These are phyloP conservation scores for Xanthoconium separans DNA, from an alignment of 1,284 basidiomycete genomes.

Conservation along the genomic window DNA sequence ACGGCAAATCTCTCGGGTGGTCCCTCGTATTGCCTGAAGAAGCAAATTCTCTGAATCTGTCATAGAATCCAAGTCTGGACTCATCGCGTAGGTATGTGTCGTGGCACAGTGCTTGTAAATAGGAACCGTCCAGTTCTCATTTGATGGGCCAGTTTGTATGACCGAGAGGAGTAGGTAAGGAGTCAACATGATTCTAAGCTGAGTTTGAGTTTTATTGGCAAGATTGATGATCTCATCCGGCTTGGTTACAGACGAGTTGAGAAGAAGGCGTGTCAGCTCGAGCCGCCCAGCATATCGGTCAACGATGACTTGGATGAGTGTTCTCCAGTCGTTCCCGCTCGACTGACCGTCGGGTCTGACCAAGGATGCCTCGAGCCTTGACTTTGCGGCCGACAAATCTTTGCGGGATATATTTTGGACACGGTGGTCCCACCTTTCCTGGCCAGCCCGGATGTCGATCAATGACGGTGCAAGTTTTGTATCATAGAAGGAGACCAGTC, in stretches of 20 bases:
- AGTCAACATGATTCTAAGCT: conserved; percentile 24
- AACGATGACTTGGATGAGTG: conserved; percentile 39
- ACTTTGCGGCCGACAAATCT: conserved; percentile 19
- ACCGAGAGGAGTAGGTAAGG: conserved; percentile 21
- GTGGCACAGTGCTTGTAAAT: conserved; percentile 33
- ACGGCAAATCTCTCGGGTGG: conserved; percentile 46
- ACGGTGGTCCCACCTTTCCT: conserved; percentile 31
- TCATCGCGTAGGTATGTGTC: conserved; percentile 35
- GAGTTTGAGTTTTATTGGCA: conserved; percentile 20
- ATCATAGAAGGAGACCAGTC: conserved; percentile 38
- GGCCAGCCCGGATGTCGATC: conserved; percentile 22
- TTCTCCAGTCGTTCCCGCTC: conserved; percentile 46
- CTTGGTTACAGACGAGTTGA: conserved; percentile 25
- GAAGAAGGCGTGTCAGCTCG: conserved; percentile 38
- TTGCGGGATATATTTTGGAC: conserved; percentile 29
- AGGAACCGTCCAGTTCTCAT: conserved; percentile 28
- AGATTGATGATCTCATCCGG: conserved; percentile 8
- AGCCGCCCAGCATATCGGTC: conserved; percentile 45
- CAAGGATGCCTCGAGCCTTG: conserved; percentile 26
- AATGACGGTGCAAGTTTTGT: conserved; percentile 31
- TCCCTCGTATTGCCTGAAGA: conserved; percentile 35
- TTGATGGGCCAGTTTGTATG: conserved; percentile 1
- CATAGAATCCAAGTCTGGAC: conserved; percentile 18
- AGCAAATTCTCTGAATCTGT: conserved; percentile 39
- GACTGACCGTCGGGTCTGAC: conserved; percentile 6